A percentile compares a stretch with the other conserved stretches of the same genome.
These are phyloP conservation scores for Suillus americanus DNA, from an alignment of 768 basidiomycete species.

Conservation along the genomic window DNA sequence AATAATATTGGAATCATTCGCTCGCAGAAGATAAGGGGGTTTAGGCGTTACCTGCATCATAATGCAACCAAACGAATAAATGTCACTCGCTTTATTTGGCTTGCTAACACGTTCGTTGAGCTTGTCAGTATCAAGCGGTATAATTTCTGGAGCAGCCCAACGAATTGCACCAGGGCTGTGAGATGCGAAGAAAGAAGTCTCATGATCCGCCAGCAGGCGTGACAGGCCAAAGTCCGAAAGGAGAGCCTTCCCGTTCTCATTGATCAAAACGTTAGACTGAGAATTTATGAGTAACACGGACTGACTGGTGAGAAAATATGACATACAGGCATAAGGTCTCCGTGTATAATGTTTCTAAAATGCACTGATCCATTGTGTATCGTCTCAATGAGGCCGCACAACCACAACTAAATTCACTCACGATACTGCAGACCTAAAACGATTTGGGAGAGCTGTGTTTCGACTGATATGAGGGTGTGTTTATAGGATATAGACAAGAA, in stretches of 20 bases:
- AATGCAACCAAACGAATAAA: constrained; percentile 7
- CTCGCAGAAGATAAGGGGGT: background rate
- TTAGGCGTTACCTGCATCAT: constrained; percentile 2
- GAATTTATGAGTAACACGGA: background rate
- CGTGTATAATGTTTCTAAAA: background rate
- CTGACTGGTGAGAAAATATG: background rate
- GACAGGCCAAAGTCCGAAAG: constrained; percentile 4
- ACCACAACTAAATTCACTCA: background rate
- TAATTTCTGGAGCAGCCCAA: constrained; percentile 2
- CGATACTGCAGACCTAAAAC: constrained; percentile 8
- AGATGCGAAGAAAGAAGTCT: background rate
- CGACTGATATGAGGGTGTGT: background rate
- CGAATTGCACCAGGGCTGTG: background rate
- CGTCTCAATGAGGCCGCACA: background rate
- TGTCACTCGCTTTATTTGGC: background rate
- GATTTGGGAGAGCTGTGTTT: constrained; percentile 3
- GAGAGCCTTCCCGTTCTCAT: background rate
- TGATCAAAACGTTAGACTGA: constrained; percentile 1
- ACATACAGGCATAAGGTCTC: background rate
- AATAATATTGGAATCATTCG: background rate
- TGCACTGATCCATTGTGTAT: background rate
- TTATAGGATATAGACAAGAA: background rate
- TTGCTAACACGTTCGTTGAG: background rate
- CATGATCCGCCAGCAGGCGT: background rate
- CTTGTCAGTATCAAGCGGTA: background rate